These are phyloP conservation scores for Panaeolus papilionaceus DNA, from an alignment of 768 basidiomycete genomes.

Conservation along the genomic window DNA sequence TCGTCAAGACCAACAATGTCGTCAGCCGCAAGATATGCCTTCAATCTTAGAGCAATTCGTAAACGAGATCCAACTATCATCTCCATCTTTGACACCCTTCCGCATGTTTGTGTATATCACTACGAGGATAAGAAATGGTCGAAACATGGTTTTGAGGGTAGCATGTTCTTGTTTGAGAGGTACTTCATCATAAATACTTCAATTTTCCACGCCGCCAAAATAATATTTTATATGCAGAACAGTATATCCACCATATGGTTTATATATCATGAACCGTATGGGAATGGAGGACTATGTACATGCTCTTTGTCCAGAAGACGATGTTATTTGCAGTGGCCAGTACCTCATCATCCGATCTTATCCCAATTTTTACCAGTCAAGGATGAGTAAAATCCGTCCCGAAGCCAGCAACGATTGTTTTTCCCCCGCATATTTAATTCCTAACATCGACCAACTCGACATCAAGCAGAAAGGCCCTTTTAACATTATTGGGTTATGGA, in stretches of 20 bases:
- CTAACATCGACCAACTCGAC: conserved; percentile 49
- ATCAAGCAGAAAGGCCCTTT: conserved; percentile 60
- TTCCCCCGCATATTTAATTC: conserved; percentile 53
- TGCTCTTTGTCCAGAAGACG: conserved; percentile 80
- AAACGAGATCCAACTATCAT: conserved; percentile 81
- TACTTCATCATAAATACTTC: conserved; percentile 4
- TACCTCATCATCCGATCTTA: conserved; percentile 80
- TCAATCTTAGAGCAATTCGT: conserved; percentile 82
- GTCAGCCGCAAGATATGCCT: conserved; percentile 67
- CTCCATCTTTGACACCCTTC: conserved; percentile 87
- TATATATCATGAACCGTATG: conserved; percentile 84
- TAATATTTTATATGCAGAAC: conserved; percentile 48
- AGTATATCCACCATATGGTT: conserved; percentile 82
- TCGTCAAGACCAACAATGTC: conserved; percentile 59
- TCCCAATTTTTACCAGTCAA: conserved; percentile 65
- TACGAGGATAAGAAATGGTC: conserved; percentile 79
- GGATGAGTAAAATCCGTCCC: conserved; percentile 46
- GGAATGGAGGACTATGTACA: conserved; percentile 82
- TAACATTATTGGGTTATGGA: conserved; percentile 77
- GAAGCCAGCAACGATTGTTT: conserved; percentile 50
- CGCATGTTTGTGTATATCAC: conserved; percentile 84
- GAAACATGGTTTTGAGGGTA: conserved; percentile 86
- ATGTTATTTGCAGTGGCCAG: conserved; percentile 62
- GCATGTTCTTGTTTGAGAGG: conserved; percentile 90
- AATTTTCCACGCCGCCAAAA: conserved; percentile 10